Evolutionary conservation across 1,139 yeast genomes (phyloP).

Genomic region (Hansenula sp.): DNA sequence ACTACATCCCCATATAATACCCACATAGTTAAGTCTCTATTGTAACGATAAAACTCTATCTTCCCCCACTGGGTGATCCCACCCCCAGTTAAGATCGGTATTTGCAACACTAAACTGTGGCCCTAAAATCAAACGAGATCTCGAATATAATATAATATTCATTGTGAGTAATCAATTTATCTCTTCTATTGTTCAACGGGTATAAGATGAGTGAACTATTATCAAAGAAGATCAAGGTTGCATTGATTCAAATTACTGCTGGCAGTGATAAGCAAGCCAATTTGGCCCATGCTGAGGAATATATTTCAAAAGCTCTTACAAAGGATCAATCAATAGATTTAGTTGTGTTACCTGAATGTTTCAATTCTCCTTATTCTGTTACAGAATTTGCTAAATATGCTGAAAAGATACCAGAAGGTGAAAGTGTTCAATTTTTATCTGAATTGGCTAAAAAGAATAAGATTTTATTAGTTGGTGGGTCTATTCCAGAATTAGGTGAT

Average conservation of each 20-base stretch:
- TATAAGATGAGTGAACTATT: slow-evolving; percentile 18
- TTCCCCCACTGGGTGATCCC: too few relatives aligned
- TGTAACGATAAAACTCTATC: too few relatives aligned
- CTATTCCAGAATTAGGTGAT: slow-evolving; percentile 71
- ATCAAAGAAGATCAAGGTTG: slow-evolving; percentile 47
- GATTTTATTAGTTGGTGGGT: slow-evolving; percentile 78
- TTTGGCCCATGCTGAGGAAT: slow-evolving; percentile 48
- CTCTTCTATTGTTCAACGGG: too few relatives aligned
- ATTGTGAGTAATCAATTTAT: too few relatives aligned
- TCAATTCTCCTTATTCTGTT: slow-evolving; percentile 92
- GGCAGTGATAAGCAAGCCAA: slow-evolving; percentile 66
- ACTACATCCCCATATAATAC: too few relatives aligned
- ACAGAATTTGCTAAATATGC: slow-evolving; percentile 83
- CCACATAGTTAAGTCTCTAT: neutral
- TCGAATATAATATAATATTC: too few relatives aligned
- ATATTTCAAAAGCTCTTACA: slow-evolving; percentile 47
- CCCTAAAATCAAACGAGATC: too few relatives aligned
- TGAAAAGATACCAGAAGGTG: slow-evolving; percentile 64
- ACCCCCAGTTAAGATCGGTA: neutral
- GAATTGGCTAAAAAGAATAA: slow-evolving; percentile 57
- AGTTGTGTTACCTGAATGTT: slow-evolving; percentile 63
- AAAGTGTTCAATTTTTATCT: slow-evolving; percentile 58
- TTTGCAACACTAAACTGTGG: neutral
- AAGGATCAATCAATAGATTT: slow-evolving; percentile 40
- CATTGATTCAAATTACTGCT: slow-evolving; percentile 73